Evolutionary conservation across 345 rosid genomes (phyloP), one percentile per base, ranked within the genome.

Genomic region (Trapa incisa): DNA sequence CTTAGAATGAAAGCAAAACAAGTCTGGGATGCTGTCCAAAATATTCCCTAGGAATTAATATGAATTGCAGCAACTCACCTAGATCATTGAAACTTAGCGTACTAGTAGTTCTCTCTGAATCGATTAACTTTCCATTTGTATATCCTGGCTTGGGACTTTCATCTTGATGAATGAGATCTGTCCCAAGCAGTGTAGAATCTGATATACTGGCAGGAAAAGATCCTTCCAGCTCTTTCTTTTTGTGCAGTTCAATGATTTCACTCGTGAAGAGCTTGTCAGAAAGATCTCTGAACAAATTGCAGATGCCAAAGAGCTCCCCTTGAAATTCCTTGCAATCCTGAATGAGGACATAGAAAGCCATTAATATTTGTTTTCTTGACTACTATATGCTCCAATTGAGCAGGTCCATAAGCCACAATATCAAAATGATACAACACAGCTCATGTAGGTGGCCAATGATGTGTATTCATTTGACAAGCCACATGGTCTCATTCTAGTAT

Each of bases 261-360:
- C 97, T 89, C 45, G 96, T 89, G 76, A 94, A 91, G 71, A 86
- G 91, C 68, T 88, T 86, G 72, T 89, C 91, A 33, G 97, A 94
- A 67, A 94, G 86, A 80, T 94, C 91, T 4, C 88, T 91, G 65
- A 94, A 94, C 65, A 94, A 80, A 78, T 94, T 94, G 72, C 92
- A 86, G 66, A 94, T 87, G 65, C 99, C 99, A 32, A 94, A 94
- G 48, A 94, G 87, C 83, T 91, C 97, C 1, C 98, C 96, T 78
- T 89, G 91, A 72, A 86, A 91, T 73, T 89, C 87, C 76, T 89
- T 94, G 78, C 92, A 91, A 75, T 94, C 97, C 97, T 94, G 84
- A 54, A 69, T 73, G 67, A 14, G 66, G 70, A 72, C 71, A n/a
- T 50, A 37, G 43, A 58, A 32, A 35, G 10, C 38, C 37, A 58